Base-by-base conservation (phyloP, 305 asterid genomes). In the Fraxinus greggii region DNA sequence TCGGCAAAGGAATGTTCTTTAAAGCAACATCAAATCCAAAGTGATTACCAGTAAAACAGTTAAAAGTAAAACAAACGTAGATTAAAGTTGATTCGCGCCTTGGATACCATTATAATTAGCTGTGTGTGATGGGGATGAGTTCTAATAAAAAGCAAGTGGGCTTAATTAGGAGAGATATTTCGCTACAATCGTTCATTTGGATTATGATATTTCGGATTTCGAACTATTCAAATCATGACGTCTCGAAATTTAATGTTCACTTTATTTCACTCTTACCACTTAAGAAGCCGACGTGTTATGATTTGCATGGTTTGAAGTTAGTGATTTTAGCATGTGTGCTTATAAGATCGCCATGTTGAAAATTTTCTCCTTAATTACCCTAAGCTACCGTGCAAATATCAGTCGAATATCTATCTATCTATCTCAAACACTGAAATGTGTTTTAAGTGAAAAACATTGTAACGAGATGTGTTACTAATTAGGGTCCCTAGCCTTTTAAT, bases 21-120 rank as follows among this genome's bases (percentile, higher is more conserved):
- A 80, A 85, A 80, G 87, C 86, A 83, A 83, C 90, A 78, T 72
- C 89, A 83, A 90, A 89, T 89, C 92, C 90, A 87, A 89, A 85
- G 92, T 87, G 81, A 69, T 31, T 40, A 78, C 79, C 79, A 82
- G 38, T 59, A 56, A 26, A 80, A 79, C 12, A 32, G 21, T 29
- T 63, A 54, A 78, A 23, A 5, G 38, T 56, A 63, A 78, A 72
- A 56, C 17, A 45, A 40, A 45, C n/a, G 28, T 29, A 36, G 72
- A 67, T 48, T 73, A 69, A 86, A 83, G 86, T 85, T 83, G 84
- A 84, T 54, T 77, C 81, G 81, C 84, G 82, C 88, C 73, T 81
- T 26, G 35, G 74, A 67, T 67, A 5, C 74, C 35, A 67, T 6
- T 67, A 12, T 59, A 21, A 59, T 59, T 59, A 63, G 72, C 72